Conservation (phyloP, 106 monocot species). For the Dioscorea alata region DNA sequence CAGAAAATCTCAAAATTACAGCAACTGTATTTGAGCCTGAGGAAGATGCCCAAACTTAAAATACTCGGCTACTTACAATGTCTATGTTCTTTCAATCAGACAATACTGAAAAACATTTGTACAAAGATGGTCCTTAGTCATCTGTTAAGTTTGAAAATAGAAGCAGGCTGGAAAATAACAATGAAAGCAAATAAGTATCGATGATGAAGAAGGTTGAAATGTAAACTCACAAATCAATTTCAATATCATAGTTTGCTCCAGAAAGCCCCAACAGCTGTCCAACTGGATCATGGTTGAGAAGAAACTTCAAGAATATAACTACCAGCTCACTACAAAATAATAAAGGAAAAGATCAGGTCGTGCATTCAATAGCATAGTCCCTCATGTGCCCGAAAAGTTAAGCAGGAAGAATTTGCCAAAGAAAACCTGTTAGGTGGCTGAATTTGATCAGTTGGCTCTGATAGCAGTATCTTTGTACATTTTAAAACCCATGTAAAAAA, state of each 20-base stretch:
- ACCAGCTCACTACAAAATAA: constrained; percentile 58
- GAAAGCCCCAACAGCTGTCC: constrained; percentile 53
- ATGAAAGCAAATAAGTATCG: no score
- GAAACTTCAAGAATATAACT: constrained; percentile 83
- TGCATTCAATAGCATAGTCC: neutral
- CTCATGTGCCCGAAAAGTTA: neutral
- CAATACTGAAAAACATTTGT: no score
- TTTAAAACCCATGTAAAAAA: constrained; percentile 90
- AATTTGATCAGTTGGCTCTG: constrained; percentile 69
- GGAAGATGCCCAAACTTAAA: no score
- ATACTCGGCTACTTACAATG: no score
- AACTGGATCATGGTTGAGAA: constrained; percentile 64
- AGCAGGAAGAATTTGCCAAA: neutral
- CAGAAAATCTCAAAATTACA: no score
- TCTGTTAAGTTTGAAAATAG: no score
- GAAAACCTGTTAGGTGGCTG: constrained; percentile 59
- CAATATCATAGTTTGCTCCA: constrained; percentile 24
- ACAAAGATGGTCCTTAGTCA: no score
- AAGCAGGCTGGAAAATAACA: no score
- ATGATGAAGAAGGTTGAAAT: no score
- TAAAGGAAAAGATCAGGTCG: neutral
- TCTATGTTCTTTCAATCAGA: no score
- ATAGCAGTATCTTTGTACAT: constrained; percentile 66
- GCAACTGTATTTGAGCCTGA: no score
- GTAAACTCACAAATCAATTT: constrained; percentile 69